These are phyloP conservation scores for Alternaria viburni DNA, from an alignment of 2,329 filamentous ascomycete species.

Conservation along the genomic window DNA sequence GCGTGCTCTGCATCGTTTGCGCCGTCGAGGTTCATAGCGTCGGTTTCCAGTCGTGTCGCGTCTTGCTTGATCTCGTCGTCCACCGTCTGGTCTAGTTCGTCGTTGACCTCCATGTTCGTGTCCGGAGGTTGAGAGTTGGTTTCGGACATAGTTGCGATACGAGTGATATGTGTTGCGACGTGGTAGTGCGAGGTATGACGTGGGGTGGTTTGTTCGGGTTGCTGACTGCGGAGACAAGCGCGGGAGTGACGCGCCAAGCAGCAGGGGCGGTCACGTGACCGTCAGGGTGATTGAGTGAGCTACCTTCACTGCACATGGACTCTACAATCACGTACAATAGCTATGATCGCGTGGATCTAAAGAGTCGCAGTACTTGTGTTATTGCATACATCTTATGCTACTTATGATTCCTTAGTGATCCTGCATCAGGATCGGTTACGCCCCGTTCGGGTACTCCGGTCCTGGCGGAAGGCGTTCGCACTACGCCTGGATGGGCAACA, in stretches of 20 bases:
- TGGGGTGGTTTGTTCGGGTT: slow-evolving; percentile 6
- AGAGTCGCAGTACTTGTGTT: background rate
- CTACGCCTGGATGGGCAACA: background rate
- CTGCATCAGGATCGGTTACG: background rate
- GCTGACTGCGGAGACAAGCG: slow-evolving; percentile 20
- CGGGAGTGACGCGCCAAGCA: slow-evolving; percentile 18
- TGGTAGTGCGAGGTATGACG: slow-evolving; percentile 7
- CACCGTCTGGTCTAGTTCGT: slow-evolving; percentile 50
- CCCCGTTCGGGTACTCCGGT: background rate
- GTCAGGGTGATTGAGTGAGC: background rate
- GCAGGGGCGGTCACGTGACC: slow-evolving; percentile 4
- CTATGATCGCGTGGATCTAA: background rate
- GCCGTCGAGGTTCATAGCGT: slow-evolving; percentile 52
- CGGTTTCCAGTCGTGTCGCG: slow-evolving; percentile 38
- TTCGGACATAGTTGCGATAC: slow-evolving; percentile 40
- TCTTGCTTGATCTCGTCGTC: slow-evolving; percentile 51
- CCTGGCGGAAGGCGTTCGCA: background rate
- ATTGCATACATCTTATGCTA: background rate
- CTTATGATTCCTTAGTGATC: background rate
- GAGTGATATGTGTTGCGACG: slow-evolving; percentile 5
- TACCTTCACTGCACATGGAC: background rate
- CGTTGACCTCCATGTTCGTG: slow-evolving; percentile 39
- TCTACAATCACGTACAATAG: background rate
- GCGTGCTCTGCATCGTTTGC: slow-evolving; percentile 45
- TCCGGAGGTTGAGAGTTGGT: slow-evolving; percentile 36